Conservation (phyloP, 768 basidiomycete species). For the Mycena haematopus region DNA sequence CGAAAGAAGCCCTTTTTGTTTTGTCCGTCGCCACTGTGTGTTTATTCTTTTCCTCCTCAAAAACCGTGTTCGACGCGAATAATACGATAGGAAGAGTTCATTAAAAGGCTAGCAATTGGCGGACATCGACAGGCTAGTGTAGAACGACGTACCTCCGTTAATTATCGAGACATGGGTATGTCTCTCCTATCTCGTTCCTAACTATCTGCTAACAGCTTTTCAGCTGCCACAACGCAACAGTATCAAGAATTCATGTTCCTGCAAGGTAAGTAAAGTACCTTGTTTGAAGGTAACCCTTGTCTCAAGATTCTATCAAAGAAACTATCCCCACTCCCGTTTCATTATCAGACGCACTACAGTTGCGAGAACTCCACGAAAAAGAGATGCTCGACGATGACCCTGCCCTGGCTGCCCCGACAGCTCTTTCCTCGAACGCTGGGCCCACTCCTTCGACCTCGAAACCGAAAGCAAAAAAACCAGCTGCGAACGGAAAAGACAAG, state of each 20-base stretch:
- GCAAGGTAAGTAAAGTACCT: slow-evolving; percentile 50
- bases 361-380: slow-evolving; percentile 58
- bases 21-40: slow-evolving; percentile 79
- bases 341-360: slow-evolving; percentile 63
- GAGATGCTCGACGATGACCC: slow-evolving; percentile 67
- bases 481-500: slow-evolving; percentile 43
- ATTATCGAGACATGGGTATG: slow-evolving; percentile 81
- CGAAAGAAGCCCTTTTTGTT: slow-evolving; percentile 77
- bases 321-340: slow-evolving; percentile 70
- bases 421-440: slow-evolving; percentile 28
- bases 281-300: slow-evolving; percentile 7
- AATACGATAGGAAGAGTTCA: slow-evolving; percentile 77
- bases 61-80: slow-evolving; percentile 15
- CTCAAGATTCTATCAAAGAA: slow-evolving; percentile 46
- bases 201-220: slow-evolving; percentile 25
- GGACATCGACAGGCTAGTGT: slow-evolving; percentile 69
- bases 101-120: slow-evolving; percentile 75
- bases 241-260: slow-evolving; percentile 78
- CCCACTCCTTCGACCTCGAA: slow-evolving; percentile 35
- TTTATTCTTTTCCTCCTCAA: slow-evolving; percentile 12
- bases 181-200: slow-evolving; percentile 15
- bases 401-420: slow-evolving; percentile 46
- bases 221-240: slow-evolving; percentile 65
- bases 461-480: slow-evolving; percentile 45
- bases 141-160: slow-evolving; percentile 62